phyloP scores from a whole-genome alignment of 2,329 filamentous ascomycete genomes.

The Oidium heveae region DNA sequence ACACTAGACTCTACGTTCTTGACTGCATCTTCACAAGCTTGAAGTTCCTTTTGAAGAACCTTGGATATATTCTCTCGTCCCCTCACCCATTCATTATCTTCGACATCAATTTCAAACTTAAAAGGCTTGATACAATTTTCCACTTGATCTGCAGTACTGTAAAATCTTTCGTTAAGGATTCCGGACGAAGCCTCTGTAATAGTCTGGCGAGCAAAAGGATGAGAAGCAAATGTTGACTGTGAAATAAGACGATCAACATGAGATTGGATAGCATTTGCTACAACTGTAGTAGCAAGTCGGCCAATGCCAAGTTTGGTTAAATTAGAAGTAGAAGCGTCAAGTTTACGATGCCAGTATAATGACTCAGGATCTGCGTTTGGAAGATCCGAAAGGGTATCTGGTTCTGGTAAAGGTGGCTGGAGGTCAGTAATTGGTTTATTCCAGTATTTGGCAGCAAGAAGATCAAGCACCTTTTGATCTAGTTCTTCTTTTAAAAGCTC shows the following conservation, averaged over 20 bases:
- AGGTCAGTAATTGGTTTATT: conserved; percentile 83
- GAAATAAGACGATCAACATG: conserved; percentile 58
- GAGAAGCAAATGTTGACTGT: conserved; percentile 62
- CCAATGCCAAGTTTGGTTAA: conserved; percentile 89
- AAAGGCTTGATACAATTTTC: conserved; percentile 98
- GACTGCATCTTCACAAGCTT: conserved; percentile 56
- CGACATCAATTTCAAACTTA: conserved; percentile 92
- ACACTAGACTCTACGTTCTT: conserved; percentile 52
- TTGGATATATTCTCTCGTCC: conserved; percentile 60
- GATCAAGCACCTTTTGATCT: conserved; percentile 81
- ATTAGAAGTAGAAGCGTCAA: conserved; percentile 74
- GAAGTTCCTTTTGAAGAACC: conserved; percentile 68
- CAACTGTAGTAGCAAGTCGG: conserved; percentile 71
- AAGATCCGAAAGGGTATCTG: conserved; percentile 49
- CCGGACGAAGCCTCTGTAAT: conserved; percentile 75
- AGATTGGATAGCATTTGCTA: conserved; percentile 64
- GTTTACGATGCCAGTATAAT: conserved; percentile 76
- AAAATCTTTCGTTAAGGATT: conserved; percentile 83
- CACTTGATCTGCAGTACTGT: conserved; percentile 90
- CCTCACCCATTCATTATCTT: conserved; percentile 66
- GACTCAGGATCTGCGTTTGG: conserved; percentile 69
- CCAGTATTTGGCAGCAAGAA: conserved; percentile 88
- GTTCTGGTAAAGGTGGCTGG: conserved; percentile 35
- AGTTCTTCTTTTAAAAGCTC: conserved; percentile 76
- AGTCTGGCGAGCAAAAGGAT: conserved; percentile 80